These are phyloP conservation scores for Helminthosporium solani DNA, from an alignment of 2,329 filamentous ascomycete genomes.

Conservation along the genomic window DNA sequence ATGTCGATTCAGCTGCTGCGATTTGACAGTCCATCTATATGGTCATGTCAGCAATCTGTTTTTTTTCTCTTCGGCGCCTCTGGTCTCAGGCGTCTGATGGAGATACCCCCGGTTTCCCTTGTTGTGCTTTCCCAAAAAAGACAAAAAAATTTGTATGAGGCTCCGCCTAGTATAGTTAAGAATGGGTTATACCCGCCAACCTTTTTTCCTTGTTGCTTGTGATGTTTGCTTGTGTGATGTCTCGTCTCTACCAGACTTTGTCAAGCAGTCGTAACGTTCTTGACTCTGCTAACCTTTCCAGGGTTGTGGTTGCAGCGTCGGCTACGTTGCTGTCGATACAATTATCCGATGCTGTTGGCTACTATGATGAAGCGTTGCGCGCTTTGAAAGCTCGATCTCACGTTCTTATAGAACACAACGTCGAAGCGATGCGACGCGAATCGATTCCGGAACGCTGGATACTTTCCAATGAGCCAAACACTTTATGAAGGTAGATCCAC, in stretches of 20 bases:
- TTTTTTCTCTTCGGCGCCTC: neutral
- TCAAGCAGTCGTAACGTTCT: neutral
- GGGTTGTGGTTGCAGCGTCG: neutral
- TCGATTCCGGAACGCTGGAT: too few relatives aligned
- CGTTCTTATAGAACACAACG: too few relatives aligned
- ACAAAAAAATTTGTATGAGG: neutral
- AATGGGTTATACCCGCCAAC: constrained; percentile 1
- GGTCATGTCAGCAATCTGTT: neutral
- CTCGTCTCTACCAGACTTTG: neutral
- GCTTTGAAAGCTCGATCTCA: too few relatives aligned
- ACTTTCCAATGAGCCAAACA: too few relatives aligned
- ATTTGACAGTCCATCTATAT: neutral
- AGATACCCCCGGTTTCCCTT: neutral
- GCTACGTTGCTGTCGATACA: neutral
- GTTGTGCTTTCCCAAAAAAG: neutral
- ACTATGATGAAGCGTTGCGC: too few relatives aligned
- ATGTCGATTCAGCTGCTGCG: too few relatives aligned
- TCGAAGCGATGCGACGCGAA: too few relatives aligned
- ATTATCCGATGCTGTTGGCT: neutral
- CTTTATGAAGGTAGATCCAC: too few relatives aligned
- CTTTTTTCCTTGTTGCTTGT: neutral
- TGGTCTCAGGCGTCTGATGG: too few relatives aligned
- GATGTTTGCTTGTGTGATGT: neutral
- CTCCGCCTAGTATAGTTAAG: neutral
- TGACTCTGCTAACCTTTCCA: too few relatives aligned